Evolutionary conservation across 1,284 basidiomycete genomes (phyloP).

Genomic region (Peniophora sp.): DNA sequence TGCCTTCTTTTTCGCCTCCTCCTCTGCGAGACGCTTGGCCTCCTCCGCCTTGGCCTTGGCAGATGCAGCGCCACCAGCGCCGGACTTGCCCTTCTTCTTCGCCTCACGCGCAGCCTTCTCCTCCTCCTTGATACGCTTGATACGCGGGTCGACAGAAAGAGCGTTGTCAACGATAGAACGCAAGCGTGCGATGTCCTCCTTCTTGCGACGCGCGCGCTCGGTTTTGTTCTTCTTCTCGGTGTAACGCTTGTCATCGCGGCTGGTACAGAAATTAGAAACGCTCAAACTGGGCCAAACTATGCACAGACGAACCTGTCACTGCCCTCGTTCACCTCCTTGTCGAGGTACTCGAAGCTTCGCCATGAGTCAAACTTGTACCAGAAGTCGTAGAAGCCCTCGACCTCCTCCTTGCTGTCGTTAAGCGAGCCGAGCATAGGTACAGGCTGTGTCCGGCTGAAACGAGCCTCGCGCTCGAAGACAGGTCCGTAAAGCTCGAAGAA

Average conservation of each 20-base stretch:
- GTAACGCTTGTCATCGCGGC: conserved; percentile 97
- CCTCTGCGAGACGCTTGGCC: conserved; percentile 67
- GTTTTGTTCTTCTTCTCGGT: conserved; percentile 99
- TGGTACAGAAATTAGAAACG: conserved; percentile 21
- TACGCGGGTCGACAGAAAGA: conserved; percentile 85
- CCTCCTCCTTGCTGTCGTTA: conserved; percentile 72
- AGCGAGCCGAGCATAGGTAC: conserved; percentile 76
- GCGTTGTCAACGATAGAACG: conserved; percentile 86
- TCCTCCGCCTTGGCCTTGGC: conserved; percentile 64
- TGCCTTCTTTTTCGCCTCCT: conserved; percentile 59
- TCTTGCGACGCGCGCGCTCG: conserved; percentile 93
- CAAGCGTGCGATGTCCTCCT: conserved; percentile 93
- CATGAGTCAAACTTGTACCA: conserved; percentile 99
- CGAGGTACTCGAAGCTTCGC: conserved; percentile 96
- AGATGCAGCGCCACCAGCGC: conserved; percentile 37
- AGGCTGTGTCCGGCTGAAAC: conserved; percentile 87
- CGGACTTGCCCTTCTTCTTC: conserved; percentile 69
- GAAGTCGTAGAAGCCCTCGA: conserved; percentile 96
- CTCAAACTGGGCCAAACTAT: not conserved
- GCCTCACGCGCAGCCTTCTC: conserved; percentile 94
- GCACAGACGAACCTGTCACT: conserved; percentile 71
- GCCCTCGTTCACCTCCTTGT: conserved; percentile 98
- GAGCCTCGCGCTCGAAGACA: conserved; percentile 85
- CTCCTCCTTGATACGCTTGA: conserved; percentile 95
- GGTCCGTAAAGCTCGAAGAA: conserved; percentile 66